Evolutionary conservation across 2,329 filamentous ascomycete species (phyloP).

Genomic region (Alternaria ethzedia): DNA sequence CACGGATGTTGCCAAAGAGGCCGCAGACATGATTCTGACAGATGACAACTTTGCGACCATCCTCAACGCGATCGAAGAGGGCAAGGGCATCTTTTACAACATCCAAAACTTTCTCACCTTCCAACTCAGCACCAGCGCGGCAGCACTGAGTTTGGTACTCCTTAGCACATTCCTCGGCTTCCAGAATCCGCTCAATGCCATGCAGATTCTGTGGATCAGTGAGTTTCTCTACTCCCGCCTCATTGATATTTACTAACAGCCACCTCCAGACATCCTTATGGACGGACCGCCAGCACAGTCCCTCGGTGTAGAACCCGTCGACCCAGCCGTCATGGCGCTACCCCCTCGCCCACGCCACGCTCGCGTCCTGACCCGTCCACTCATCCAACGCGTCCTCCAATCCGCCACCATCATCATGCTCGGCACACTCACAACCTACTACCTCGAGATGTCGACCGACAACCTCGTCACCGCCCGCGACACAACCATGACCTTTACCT

Average conservation of each 20-base stretch:
- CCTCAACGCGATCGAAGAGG: constrained; percentile 93
- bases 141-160: constrained; percentile 87
- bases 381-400: constrained; percentile 84
- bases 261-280: constrained; percentile 88
- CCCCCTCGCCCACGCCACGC: constrained; percentile 87
- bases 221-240: constrained; percentile 51
- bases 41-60: constrained; percentile 93
- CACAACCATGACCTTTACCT: constrained; percentile 99
- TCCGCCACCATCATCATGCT: constrained; percentile 89
- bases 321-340: constrained; percentile 90
- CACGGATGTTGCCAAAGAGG: constrained; percentile 96
- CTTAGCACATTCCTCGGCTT: constrained; percentile 92
- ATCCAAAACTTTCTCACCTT: constrained; percentile 99
- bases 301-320: constrained; percentile 91
- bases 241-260: constrained; percentile 22
- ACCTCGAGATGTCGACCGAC: constrained; percentile 86
- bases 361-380: constrained; percentile 82
- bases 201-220: constrained; percentile 99
- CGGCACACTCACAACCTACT: constrained; percentile 90
- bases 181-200: constrained; percentile 94
- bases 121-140: constrained; percentile 95
- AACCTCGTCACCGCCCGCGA: constrained; percentile 87
- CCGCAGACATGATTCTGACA: constrained; percentile 90
- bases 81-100: constrained; percentile 99
- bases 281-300: constrained; percentile 97